These are phyloP conservation scores for Hemerocallis citrina DNA, from an alignment of 106 monocot species.

Conservation along the genomic window DNA sequence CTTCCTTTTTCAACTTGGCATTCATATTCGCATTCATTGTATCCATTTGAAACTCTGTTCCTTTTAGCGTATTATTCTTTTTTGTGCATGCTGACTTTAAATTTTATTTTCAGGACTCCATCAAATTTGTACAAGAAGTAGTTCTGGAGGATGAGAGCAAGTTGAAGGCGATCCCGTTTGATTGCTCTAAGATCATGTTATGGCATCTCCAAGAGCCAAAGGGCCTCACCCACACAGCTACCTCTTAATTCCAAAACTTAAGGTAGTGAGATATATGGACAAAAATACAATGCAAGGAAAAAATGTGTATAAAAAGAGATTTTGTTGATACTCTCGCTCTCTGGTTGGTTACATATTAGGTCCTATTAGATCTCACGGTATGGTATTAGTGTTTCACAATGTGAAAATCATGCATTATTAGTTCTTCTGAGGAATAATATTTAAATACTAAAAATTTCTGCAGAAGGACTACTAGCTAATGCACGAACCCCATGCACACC, in stretches of 20 bases:
- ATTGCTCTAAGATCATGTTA: constrained; percentile 48
- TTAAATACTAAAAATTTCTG: too few relatives aligned
- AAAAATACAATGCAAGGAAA: not conserved
- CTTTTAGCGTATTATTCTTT: too few relatives aligned
- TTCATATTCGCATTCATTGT: too few relatives aligned
- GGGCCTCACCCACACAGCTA: not conserved
- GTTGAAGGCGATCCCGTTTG: constrained; percentile 38
- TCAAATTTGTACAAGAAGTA: constrained; percentile 46
- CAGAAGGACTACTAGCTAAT: too few relatives aligned
- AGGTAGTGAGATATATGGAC: not conserved
- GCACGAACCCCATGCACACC: too few relatives aligned
- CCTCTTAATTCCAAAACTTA: not conserved
- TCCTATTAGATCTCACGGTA: too few relatives aligned
- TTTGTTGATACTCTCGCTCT: not conserved
- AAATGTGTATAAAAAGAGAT: not conserved
- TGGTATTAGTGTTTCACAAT: too few relatives aligned
- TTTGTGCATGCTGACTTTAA: not conserved
- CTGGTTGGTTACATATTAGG: too few relatives aligned
- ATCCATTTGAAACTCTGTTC: too few relatives aligned
- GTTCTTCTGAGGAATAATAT: too few relatives aligned
- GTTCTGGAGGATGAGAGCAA: constrained; percentile 34
- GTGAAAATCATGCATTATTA: too few relatives aligned
- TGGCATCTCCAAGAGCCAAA: constrained; percentile 53
- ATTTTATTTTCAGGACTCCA: constrained; percentile 29
- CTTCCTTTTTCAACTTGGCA: too few relatives aligned